A percentile compares a stretch with the other conserved stretches of the same genome.
phyloP scores from a whole-genome alignment of 164 flowering plant genomes.

The Sextonia rubra region DNA sequence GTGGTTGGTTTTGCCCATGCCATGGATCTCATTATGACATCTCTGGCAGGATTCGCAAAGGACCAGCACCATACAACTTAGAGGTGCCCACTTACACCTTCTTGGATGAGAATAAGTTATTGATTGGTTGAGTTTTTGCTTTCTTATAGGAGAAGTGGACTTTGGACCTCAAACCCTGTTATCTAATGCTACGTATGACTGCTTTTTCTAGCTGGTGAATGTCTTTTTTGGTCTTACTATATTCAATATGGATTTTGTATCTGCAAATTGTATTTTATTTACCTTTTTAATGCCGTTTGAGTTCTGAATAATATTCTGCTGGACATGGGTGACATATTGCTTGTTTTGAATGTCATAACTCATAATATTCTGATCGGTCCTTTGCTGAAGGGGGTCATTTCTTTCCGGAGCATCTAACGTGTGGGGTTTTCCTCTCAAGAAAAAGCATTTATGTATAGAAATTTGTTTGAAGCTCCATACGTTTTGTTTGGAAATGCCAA shows the following conservation, averaged over 20 bases:
- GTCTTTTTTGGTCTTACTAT: no score
- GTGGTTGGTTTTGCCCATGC: conserved; percentile 29
- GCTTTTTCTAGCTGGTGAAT: not conserved
- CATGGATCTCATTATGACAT: conserved; percentile 25
- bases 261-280: not conserved
- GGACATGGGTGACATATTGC: not conserved
- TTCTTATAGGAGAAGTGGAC: not conserved
- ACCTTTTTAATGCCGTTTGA: not conserved
- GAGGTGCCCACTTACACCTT: conserved; percentile 25
- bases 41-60: conserved; percentile 23
- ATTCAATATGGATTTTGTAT: not conserved
- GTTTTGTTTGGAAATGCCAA: no score
- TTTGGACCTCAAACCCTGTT: not conserved
- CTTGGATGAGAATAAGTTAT: conserved; percentile 22
- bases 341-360: not conserved
- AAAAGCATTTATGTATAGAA: no score
- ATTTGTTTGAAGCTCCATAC: no score
- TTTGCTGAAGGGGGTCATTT: no score
- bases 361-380: no score
- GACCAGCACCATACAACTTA: conserved; percentile 26
- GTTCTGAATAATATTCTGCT: not conserved
- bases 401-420: no score
- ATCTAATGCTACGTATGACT: not conserved
- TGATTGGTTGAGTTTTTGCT: conserved; percentile 11
- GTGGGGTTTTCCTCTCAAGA: no score